Conservation (phyloP, 1,284 basidiomycete genomes). For the Malassezia psittaci region DNA sequence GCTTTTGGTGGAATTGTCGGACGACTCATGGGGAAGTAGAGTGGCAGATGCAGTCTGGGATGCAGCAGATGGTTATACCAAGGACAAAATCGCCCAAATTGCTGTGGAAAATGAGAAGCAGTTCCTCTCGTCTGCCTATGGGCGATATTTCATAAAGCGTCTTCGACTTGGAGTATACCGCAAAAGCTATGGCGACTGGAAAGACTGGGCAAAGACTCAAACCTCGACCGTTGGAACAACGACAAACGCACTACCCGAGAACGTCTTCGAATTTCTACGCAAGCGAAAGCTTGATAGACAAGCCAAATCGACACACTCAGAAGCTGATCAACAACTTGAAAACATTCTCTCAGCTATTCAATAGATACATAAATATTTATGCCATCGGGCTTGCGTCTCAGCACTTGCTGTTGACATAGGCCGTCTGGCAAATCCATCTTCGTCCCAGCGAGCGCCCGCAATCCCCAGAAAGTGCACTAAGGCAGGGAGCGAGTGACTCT, state of each 20-base stretch:
- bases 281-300: background rate
- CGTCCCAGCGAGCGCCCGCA: slow-evolving; percentile 20
- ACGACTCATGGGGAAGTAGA: slow-evolving; percentile 41
- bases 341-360: slow-evolving; percentile 8
- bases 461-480: slow-evolving; percentile 13
- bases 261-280: slow-evolving; percentile 5
- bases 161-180: slow-evolving; percentile 35
- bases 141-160: slow-evolving; percentile 35
- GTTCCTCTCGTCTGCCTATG: slow-evolving; percentile 27
- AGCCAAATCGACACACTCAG: background rate
- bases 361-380: slow-evolving; percentile 6
- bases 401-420: background rate
- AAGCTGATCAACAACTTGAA: slow-evolving; percentile 5
- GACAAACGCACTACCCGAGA: background rate
- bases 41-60: slow-evolving; percentile 38
- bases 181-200: slow-evolving; percentile 32
- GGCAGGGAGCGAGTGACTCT: slow-evolving; percentile 20
- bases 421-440: slow-evolving; percentile 5
- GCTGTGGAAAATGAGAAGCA: slow-evolving; percentile 20
- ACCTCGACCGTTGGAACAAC: background rate
- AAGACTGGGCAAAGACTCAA: slow-evolving; percentile 16
- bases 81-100: slow-evolving; percentile 26
- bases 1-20: slow-evolving; percentile 19
- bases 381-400: slow-evolving; percentile 3
- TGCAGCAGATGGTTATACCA: slow-evolving; percentile 29